Percentiles rank a stretch among this genome's conserved stretches.
Evolutionary conservation across 805 yeast species (phyloP).

Genomic region (Suhomyces sp.): DNA sequence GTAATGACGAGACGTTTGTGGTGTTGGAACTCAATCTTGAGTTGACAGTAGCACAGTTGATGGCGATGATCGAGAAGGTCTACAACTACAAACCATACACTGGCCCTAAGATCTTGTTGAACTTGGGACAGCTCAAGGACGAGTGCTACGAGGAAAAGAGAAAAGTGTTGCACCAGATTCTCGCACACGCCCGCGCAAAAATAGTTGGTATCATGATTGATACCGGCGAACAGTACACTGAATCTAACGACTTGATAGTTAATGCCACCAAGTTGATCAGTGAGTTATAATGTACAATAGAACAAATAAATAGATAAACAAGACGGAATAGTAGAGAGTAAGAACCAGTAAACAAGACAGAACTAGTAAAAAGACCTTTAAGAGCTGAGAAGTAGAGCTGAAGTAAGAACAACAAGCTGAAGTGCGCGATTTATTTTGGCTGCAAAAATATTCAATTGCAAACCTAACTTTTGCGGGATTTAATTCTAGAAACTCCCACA

Average conservation of each 20-base stretch:
- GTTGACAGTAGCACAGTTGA: slow-evolving; percentile 10
- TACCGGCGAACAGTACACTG: slow-evolving; percentile 35
- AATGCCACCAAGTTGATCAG: slow-evolving; percentile 23
- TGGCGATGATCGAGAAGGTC: slow-evolving; percentile 11
- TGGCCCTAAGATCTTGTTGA: slow-evolving; percentile 25
- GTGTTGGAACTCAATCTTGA: slow-evolving; percentile 27
- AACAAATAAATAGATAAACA: neutral
- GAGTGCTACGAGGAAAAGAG: slow-evolving; percentile 14
- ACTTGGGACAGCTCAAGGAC: slow-evolving; percentile 23
- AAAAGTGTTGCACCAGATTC: slow-evolving; percentile 10
- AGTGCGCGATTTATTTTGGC: neutral
- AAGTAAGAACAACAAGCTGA: too few species aligned
- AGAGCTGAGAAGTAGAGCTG: too few species aligned
- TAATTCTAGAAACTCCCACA: too few species aligned
- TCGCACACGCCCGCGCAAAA: slow-evolving; percentile 14
- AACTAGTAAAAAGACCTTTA: too few species aligned
- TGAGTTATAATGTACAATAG: slow-evolving; percentile 11
- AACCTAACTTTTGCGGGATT: too few species aligned
- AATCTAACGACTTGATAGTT: slow-evolving; percentile 15
- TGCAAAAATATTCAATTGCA: neutral
- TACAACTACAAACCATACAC: slow-evolving; percentile 13
- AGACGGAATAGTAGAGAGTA: too few species aligned
- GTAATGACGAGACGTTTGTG: slow-evolving; percentile 49
- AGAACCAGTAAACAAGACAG: too few species aligned
- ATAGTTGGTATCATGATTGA: slow-evolving; percentile 39